Evolutionary conservation across 1,139 yeast genomes (phyloP), one percentile per base, ranked within the genome.

Genomic region (Arxiozyma heterogenica): DNA sequence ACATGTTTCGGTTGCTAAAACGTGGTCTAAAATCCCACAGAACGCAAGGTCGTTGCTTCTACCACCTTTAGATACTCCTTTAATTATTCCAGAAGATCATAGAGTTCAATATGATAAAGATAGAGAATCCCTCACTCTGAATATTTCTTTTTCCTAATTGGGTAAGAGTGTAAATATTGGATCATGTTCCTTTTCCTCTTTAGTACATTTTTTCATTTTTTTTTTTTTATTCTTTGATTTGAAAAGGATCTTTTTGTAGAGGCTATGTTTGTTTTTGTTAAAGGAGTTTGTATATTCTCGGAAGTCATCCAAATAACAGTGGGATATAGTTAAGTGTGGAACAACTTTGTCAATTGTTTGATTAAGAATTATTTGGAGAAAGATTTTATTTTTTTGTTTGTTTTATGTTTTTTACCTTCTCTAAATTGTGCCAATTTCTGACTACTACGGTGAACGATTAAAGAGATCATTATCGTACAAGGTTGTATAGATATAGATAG

Each of bases 1-100:
- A 5, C 53, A 51, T 21, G 38, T 51, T 4, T 47, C 53, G 15
- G 42, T 51, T 11, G 53, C 51, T n/a, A 44, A 45, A 25, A 44
- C 41, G 3, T 23, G 22, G 27, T 30, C 50, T 9, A 3, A n/a
- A 4, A 23, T n/a, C 21, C 18, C 38, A 9, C 23, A n/a, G 20
- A 3, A 18, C 15, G 20, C 46, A 8, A 9, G 21, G 15, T 18
- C 25, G 2, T 23, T 27, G 5, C 27, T 9, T 2, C 41, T 20
- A 42, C 50, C 45, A n/a, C 22, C 20, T 1, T 12, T 48, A 15
- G 21, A 23, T 20, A 18, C 23, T 21, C 18, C 41, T 18, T 20
- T 45, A 27, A n/a, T 22, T 8, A 45, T 45, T 12, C 47, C 47
- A 21, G 15, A 8, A 4, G 18, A 30, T 30, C 27, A 44, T 25